These are phyloP conservation scores for Tricholoma furcatifolium DNA, from an alignment of 768 basidiomycete species.

Conservation along the genomic window DNA sequence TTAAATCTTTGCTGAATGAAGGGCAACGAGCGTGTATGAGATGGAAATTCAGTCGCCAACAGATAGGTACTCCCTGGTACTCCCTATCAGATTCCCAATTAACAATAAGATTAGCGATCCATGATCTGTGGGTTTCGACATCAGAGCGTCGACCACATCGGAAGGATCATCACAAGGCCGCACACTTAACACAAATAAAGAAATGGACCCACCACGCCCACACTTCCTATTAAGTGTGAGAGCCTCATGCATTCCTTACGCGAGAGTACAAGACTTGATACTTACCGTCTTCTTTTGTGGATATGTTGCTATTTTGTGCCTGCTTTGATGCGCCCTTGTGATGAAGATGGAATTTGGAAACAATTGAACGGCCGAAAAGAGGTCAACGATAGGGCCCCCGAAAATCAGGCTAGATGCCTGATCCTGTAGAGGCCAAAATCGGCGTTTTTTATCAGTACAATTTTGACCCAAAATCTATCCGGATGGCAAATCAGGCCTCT, in stretches of 20 bases:
- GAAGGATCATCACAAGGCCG: background rate
- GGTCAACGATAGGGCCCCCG: background rate
- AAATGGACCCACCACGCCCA: background rate
- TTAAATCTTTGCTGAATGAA: too few species aligned
- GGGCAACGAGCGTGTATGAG: too few species aligned
- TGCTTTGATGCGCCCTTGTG: slow-evolving; percentile 6
- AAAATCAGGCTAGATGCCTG: too few species aligned
- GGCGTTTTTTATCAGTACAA: too few species aligned
- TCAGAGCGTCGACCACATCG: slow-evolving; percentile 1
- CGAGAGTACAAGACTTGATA: slow-evolving; percentile 4
- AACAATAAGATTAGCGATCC: background rate
- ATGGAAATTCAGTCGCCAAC: too few species aligned
- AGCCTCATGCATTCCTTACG: slow-evolving; percentile 10
- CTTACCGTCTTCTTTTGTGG: background rate
- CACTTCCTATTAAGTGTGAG: slow-evolving; percentile 1
- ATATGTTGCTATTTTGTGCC: slow-evolving; percentile 4
- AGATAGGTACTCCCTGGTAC: too few species aligned
- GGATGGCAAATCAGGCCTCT: too few species aligned
- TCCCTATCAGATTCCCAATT: too few species aligned
- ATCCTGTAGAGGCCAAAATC: too few species aligned
- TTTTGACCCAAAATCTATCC: too few species aligned
- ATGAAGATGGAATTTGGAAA: background rate
- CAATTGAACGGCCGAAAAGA: slow-evolving; percentile 1
- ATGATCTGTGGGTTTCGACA: background rate
- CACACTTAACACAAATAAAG: too few species aligned